A percentile compares a stretch with the other conserved stretches of the same genome.
phyloP scores from a whole-genome alignment of 768 basidiomycete genomes.

The Boletus pseudo-olivaceus region DNA sequence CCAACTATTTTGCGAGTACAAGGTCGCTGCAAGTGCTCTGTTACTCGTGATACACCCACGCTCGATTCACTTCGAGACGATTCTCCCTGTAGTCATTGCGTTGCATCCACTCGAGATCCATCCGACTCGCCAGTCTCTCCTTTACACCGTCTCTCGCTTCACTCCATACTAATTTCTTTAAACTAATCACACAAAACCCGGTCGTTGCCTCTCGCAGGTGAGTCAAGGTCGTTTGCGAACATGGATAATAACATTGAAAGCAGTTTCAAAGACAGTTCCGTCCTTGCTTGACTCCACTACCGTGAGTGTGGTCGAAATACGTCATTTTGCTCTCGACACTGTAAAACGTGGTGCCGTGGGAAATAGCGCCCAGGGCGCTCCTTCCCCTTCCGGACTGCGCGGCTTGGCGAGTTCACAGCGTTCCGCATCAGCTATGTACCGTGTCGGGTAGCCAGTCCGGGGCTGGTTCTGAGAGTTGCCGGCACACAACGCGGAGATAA shows the following conservation, averaged over 20 bases:
- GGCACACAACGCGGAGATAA: slow-evolving; percentile 23
- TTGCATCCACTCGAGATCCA: slow-evolving; percentile 24
- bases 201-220: slow-evolving; percentile 16
- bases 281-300: too few relatives aligned
- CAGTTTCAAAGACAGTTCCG: slow-evolving; percentile 8
- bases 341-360: slow-evolving; percentile 43
- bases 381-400: slow-evolving; percentile 14
- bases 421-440: slow-evolving; percentile 3
- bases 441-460: neutral
- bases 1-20: slow-evolving; percentile 27
- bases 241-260: neutral
- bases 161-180: slow-evolving; percentile 12
- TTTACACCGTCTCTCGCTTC: slow-evolving; percentile 34
- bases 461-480: slow-evolving; percentile 16
- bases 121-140: slow-evolving; percentile 34
- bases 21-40: slow-evolving; percentile 24
- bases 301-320: slow-evolving; percentile 15
- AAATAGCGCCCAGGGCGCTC: slow-evolving; percentile 20
- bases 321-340: slow-evolving; percentile 29
- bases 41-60: slow-evolving; percentile 28
- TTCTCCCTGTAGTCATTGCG: slow-evolving; percentile 33
- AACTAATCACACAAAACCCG: slow-evolving; percentile 18
- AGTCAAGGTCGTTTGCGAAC: slow-evolving; percentile 5
- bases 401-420: neutral
- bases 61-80: slow-evolving; percentile 57